Percentiles rank a stretch among this genome's conserved stretches.
These are phyloP conservation scores for Barnettozyma wickerhamii DNA, from an alignment of 805 yeast genomes.

Conservation along the genomic window DNA sequence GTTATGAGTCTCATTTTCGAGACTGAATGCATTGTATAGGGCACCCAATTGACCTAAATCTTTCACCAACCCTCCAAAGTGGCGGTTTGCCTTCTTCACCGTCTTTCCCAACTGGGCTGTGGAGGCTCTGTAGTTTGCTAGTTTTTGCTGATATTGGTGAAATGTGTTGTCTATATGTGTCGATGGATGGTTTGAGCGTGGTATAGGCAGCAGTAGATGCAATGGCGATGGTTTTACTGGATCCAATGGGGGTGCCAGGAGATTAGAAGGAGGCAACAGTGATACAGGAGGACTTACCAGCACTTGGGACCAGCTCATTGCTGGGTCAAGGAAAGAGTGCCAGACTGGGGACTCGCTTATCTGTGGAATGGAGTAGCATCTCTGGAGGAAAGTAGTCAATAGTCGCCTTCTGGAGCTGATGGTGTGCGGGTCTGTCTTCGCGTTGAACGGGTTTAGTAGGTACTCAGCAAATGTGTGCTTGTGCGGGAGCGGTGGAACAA, in stretches of 20 bases:
- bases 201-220: slow-evolving; percentile 60
- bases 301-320: slow-evolving; percentile 79
- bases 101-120: slow-evolving; percentile 19
- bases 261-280: slow-evolving; percentile 45
- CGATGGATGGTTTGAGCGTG: slow-evolving; percentile 34
- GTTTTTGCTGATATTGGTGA: slow-evolving; percentile 26
- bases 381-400: slow-evolving; percentile 70
- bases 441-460: slow-evolving; percentile 38
- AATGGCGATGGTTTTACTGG: slow-evolving; percentile 54
- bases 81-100: slow-evolving; percentile 27
- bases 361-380: slow-evolving; percentile 57
- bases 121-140: slow-evolving; percentile 19
- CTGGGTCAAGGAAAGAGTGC: slow-evolving; percentile 79
- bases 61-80: slow-evolving; percentile 50
- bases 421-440: slow-evolving; percentile 38
- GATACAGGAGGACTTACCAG: slow-evolving; percentile 51
- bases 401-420: slow-evolving; percentile 72
- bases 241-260: slow-evolving; percentile 58
- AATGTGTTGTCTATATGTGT: slow-evolving; percentile 17
- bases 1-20: slow-evolving; percentile 34
- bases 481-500: slow-evolving; percentile 94
- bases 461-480: slow-evolving; percentile 60
- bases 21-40: slow-evolving; percentile 53
- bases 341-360: slow-evolving; percentile 60
- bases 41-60: slow-evolving; percentile 80